Percentiles rank a stretch among this genome's conserved stretches.
Conservation (phyloP, 306 rosid genomes). For the Aeschynomene evenia region DNA sequence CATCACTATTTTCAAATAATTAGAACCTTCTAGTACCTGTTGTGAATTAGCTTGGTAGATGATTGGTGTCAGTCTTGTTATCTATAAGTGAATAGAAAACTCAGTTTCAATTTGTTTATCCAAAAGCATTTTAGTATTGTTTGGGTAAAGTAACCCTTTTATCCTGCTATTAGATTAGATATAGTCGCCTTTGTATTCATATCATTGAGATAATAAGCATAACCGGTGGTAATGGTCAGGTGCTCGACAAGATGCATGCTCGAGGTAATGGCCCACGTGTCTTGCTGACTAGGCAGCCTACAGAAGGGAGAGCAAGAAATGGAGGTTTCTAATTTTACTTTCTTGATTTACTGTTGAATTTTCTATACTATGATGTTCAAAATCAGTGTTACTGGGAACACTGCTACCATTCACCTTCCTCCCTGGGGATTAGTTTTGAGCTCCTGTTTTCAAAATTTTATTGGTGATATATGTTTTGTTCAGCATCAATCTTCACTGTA, state of each 20-base stretch:
- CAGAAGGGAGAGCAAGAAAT: constrained; percentile 91
- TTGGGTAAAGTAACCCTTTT: neutral
- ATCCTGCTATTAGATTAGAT: neutral
- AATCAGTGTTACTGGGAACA: neutral
- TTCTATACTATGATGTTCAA: constrained; percentile 2
- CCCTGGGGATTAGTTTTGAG: neutral
- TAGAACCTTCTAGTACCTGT: neutral
- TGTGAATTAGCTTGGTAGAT: constrained; percentile 11
- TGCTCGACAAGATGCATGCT: constrained; percentile 95
- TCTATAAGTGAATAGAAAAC: neutral
- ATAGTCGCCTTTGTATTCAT: neutral
- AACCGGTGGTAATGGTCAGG: constrained; percentile 46
- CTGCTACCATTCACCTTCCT: neutral
- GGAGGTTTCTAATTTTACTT: constrained; percentile 61
- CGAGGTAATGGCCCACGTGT: constrained; percentile 82
- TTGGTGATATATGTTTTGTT: neutral
- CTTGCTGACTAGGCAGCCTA: constrained; percentile 86
- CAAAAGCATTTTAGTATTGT: neutral
- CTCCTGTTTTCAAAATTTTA: neutral
- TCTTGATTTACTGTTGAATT: neutral
- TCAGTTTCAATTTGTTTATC: neutral
- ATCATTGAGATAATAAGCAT: constrained; percentile 16
- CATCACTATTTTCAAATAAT: neutral
- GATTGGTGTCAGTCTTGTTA: neutral
- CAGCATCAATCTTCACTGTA: neutral